phyloP scores from a whole-genome alignment of 805 yeast genomes.

The Spathaspora passalidarum region DNA sequence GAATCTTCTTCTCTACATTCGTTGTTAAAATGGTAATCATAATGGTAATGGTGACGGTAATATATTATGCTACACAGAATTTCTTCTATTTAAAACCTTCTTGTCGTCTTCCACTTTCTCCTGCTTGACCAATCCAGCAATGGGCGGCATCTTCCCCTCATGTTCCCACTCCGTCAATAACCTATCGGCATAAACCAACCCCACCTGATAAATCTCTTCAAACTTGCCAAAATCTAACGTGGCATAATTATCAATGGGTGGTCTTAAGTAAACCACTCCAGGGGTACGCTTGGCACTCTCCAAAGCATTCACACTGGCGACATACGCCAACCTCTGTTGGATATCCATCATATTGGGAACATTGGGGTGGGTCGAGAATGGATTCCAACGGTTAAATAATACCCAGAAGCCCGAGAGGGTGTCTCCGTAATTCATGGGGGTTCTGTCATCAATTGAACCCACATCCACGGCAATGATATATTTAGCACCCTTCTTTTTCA shows the following conservation, averaged over 20 bases:
- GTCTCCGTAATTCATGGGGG: slow-evolving; percentile 90
- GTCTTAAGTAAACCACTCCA: slow-evolving; percentile 84
- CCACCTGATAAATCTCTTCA: slow-evolving; percentile 83
- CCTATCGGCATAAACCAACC: slow-evolving; percentile 67
- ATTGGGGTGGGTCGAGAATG: slow-evolving; percentile 81
- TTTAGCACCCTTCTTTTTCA: slow-evolving; percentile 86
- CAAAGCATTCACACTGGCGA: slow-evolving; percentile 89
- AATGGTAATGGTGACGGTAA: too few species aligned
- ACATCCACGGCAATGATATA: slow-evolving; percentile 91
- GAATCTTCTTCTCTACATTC: too few species aligned
- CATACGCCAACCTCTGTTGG: slow-evolving; percentile 89
- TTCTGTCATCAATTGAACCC: slow-evolving; percentile 89
- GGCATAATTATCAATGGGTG: slow-evolving; percentile 90
- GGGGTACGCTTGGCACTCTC: slow-evolving; percentile 82
- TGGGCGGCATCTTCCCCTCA: slow-evolving; percentile 54
- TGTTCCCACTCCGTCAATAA: slow-evolving; percentile 51
- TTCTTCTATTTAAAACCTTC: slow-evolving; percentile 47
- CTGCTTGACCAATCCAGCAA: slow-evolving; percentile 48
- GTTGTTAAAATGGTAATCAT: too few species aligned
- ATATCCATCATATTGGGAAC: slow-evolving; percentile 95
- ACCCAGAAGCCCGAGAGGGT: slow-evolving; percentile 93
- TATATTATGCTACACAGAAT: slow-evolving; percentile 56
- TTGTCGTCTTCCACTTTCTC: slow-evolving; percentile 18
- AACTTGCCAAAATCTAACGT: slow-evolving; percentile 91
- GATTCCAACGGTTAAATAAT: slow-evolving; percentile 79